Evolutionary conservation across 305 asterid genomes (phyloP), one percentile per base, ranked within the genome.

Genomic region (Fraxinus velutina): DNA sequence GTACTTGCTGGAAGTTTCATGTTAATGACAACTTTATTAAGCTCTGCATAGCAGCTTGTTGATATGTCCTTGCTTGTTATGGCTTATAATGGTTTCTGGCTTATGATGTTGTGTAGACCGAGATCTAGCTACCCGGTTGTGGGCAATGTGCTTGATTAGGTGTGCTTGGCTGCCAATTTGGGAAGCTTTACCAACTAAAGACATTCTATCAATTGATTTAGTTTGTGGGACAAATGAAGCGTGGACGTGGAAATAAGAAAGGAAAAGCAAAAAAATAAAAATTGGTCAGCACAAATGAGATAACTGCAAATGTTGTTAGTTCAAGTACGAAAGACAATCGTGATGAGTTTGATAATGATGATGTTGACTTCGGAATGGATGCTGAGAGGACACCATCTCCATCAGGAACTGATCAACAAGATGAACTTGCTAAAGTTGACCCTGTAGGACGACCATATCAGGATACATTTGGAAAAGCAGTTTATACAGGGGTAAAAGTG

Each of bases 401-500:
- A 39, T 44, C 85, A 0, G 81, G 57, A 83, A 77, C 78, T 57
- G 83, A 78, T 85, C 88, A 81, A 19, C 90, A 88, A 5, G 93
- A 92, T 82, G 79, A 82, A 79, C 80, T 73, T 73, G 84, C 79
- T 29, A 85, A 73, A 33, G 74, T 84, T 78, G 88, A 76, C 81
- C 72, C 87, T 76, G 78, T 80, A n/a, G 87, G 83, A 39, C 88
- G 89, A 24, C 91, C 92, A 83, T 81, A 78, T 80, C 89, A 83
- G 80, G 89, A 84, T 76, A 85, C 88, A 10, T 86, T 87, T 30
- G 93, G 86, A 7, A 87, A 86, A 87, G 91, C 90, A 55, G 98
- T 91, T 30, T 92, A 93, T 77, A 88, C 93, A 22, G 92, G 97
- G 81, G 96, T 95, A 57, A 95, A 92, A 90, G 99, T 95, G 73